Conservation (phyloP, 164 flowering plant genomes). For the Vitis cinerea region DNA sequence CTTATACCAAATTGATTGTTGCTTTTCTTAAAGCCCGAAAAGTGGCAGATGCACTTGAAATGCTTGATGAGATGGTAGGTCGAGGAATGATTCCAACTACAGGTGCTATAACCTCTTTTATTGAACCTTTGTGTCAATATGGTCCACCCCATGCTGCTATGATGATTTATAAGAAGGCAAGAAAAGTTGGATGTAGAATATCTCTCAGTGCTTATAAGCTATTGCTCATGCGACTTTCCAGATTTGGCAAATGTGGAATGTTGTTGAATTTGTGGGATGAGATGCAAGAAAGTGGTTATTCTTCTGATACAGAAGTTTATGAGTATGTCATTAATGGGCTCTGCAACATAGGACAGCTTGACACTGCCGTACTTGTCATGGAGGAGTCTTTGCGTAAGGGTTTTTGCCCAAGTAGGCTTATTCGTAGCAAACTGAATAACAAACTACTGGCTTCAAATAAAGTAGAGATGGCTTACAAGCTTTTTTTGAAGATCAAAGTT, state of each 20-base stretch:
- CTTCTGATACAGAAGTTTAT: conserved; percentile 72
- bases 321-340: conserved; percentile 72
- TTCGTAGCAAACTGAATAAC: conserved; percentile 68
- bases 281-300: conserved; percentile 74
- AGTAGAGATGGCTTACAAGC: conserved; percentile 73
- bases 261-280: conserved; percentile 71
- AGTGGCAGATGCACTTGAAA: conserved; percentile 89
- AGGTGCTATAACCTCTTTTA: conserved; percentile 62
- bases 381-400: conserved; percentile 74
- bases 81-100: conserved; percentile 61
- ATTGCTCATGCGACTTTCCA: conserved; percentile 70
- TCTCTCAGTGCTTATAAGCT: conserved; percentile 75
- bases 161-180: conserved; percentile 72
- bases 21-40: conserved; percentile 56
- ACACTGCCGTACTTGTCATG: conserved; percentile 76
- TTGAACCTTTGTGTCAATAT: conserved; percentile 71
- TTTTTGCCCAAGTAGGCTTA: conserved; percentile 72
- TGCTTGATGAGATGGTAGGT: conserved; percentile 77
- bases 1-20: conserved; percentile 51
- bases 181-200: conserved; percentile 60
- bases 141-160: conserved; percentile 96
- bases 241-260: conserved; percentile 93
- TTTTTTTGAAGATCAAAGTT: conserved; percentile 59
- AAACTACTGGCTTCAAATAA: conserved; percentile 64
- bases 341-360: conserved; percentile 87